A percentile compares a stretch with the other conserved stretches of the same genome.
phyloP scores from a whole-genome alignment of 495 filamentous ascomycete species.

The Aspergillus baeticus region DNA sequence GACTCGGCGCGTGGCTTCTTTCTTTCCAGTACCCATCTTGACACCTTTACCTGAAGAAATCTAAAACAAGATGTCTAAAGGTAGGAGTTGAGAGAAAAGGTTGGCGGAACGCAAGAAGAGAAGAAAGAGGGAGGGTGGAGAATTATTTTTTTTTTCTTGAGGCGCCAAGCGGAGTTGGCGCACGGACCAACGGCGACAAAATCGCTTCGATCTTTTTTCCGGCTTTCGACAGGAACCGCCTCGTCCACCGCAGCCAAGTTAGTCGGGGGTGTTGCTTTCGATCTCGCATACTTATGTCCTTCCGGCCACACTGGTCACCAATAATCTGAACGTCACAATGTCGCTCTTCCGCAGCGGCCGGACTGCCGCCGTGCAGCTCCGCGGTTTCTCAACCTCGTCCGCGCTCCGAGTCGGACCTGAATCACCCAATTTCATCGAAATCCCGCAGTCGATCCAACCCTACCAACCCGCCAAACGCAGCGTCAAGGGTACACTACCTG shows the following conservation, averaged over 20 bases:
- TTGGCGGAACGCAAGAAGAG: conserved; percentile 39
- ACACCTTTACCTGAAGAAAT: conserved; percentile 21
- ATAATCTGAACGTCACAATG: conserved; percentile 28
- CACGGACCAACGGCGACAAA: conserved; percentile 43
- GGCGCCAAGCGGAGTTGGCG: conserved; percentile 37
- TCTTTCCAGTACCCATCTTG: conserved; percentile 93
- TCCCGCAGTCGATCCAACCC: conserved; percentile 56
- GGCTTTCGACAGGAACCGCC: conserved; percentile 20
- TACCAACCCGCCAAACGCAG: conserved; percentile 38
- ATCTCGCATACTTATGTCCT: not conserved
- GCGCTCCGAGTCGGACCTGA: conserved; percentile 55
- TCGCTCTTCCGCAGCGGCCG: conserved; percentile 39
- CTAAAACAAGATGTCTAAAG: conserved; percentile 28
- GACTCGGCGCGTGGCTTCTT: conserved; percentile 78
- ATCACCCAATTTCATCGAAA: conserved; percentile 70
- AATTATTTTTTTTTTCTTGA: conserved; percentile 38
- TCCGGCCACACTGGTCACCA: not conserved
- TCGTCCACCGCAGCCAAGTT: conserved; percentile 11
- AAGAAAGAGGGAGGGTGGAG: conserved; percentile 30
- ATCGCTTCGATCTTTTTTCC: conserved; percentile 45
- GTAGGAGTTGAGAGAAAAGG: conserved; percentile 32
- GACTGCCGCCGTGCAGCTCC: conserved; percentile 45
- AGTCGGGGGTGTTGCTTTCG: conserved; percentile 12
- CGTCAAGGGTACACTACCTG: conserved; percentile 71
- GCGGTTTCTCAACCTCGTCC: conserved; percentile 41